phyloP scores from a whole-genome alignment of 306 rosid species.

The Malus sieversii region DNA sequence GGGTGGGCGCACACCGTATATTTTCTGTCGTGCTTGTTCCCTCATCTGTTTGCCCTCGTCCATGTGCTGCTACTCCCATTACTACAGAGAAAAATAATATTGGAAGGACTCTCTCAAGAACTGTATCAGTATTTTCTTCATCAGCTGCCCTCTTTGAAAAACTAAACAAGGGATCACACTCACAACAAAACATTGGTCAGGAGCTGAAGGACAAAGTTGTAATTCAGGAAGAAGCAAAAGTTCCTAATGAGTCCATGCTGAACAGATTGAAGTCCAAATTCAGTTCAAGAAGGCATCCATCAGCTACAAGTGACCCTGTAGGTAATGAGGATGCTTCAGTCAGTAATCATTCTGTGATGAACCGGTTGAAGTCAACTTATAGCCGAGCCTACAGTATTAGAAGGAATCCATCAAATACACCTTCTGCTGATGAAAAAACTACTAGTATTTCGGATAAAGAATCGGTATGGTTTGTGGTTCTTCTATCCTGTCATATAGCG shows the following conservation, averaged over 20 bases:
- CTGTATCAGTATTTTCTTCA: conserved; percentile 28
- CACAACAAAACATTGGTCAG: conserved; percentile 6
- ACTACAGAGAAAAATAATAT: conserved; percentile 26
- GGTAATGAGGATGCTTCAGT: conserved; percentile 8
- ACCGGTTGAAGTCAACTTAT: conserved; percentile 55
- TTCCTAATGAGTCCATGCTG: conserved; percentile 36
- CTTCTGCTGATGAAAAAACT: conserved; percentile 15
- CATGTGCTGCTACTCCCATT: conserved; percentile 12
- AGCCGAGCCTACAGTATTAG: conserved; percentile 40
- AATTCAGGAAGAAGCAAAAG: conserved; percentile 16
- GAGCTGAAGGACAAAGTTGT: conserved; percentile 5
- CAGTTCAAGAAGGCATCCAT: conserved; percentile 28
- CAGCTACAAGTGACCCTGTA: conserved; percentile 11
- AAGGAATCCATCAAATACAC: conserved; percentile 18
- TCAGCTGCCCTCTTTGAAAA: conserved; percentile 21
- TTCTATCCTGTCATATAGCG: neutral
- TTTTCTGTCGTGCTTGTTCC: conserved; percentile 25
- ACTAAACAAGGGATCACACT: conserved; percentile 4
- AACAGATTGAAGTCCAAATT: conserved; percentile 51
- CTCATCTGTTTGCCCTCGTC: conserved; percentile 28
- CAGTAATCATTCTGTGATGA: conserved; percentile 36
- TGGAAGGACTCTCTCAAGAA: conserved; percentile 60
- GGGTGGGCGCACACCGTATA: conserved; percentile 22
- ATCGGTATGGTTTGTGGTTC: conserved; percentile 13
- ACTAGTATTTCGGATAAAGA: conserved; percentile 10